Percentiles rank a stretch among this genome's conserved stretches.
Conservation (phyloP, 495 filamentous ascomycete genomes). For the Aspergillus panamensis region DNA sequence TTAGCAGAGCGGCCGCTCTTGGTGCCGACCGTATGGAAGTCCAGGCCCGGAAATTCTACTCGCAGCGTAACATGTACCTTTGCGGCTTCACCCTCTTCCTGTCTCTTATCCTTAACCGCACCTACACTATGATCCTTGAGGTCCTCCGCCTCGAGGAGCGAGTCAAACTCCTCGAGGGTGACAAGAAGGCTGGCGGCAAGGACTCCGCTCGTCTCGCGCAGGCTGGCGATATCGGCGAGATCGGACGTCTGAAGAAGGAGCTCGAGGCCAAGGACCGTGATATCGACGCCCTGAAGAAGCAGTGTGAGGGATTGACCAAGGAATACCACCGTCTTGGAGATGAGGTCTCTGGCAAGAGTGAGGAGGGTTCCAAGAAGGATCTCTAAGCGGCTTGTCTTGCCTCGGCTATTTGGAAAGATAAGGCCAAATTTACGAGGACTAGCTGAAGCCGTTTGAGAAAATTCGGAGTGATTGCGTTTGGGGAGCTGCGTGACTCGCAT, state of each 20-base stretch:
- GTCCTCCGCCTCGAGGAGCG: constrained; percentile 89
- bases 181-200: constrained; percentile 71
- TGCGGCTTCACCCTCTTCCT: constrained; percentile 99
- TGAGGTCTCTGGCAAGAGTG: constrained; percentile 58
- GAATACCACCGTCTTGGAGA: constrained; percentile 84
- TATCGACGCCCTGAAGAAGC: constrained; percentile 79
- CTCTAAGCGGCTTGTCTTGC: constrained; percentile 42
- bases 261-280: constrained; percentile 69
- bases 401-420: no score
- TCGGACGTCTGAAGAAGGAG: constrained; percentile 67
- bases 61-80: constrained; percentile 99
- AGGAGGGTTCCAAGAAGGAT: constrained; percentile 62
- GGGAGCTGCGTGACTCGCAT: not conserved
- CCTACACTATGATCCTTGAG: constrained; percentile 96
- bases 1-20: constrained; percentile 59
- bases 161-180: constrained; percentile 79
- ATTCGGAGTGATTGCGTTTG: not conserved
- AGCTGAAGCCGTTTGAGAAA: not conserved
- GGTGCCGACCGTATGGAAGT: constrained; percentile 95
- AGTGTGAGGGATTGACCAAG: constrained; percentile 66
- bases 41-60: constrained; percentile 99
- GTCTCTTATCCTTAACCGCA: constrained; percentile 97
- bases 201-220: constrained; percentile 58
- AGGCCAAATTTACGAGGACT: no score
- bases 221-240: constrained; percentile 70